Conservation (phyloP, 345 rosid genomes). For the Orychophragmus violaceus region DNA sequence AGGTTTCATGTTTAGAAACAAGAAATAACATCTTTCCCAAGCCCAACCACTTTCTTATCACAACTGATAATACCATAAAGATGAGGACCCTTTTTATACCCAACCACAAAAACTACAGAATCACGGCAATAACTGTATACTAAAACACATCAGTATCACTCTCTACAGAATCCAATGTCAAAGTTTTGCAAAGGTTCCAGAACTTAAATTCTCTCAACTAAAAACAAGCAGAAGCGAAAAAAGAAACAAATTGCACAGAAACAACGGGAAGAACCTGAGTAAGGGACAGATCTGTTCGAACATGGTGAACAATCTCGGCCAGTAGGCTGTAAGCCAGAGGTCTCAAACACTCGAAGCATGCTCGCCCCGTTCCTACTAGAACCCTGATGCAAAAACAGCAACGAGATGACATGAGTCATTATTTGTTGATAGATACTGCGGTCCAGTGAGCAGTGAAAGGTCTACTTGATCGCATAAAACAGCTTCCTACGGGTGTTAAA, state of each 20-base stretch:
- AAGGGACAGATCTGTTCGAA: conserved; percentile 77
- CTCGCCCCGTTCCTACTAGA: conserved; percentile 94
- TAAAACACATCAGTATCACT: conserved; percentile 8
- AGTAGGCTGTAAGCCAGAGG: conserved; percentile 96
- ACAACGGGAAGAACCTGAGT: conserved; percentile 52
- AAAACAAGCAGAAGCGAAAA: not conserved
- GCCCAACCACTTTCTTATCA: conserved; percentile 6
- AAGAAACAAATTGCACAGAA: conserved; percentile 7
- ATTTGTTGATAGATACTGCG: not conserved
- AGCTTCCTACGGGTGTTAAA: conserved; percentile 4
- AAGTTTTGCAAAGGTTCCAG: not conserved
- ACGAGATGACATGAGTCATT: not conserved
- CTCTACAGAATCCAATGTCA: not conserved
- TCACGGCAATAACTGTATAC: conserved; percentile 7
- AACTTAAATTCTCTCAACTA: not conserved
- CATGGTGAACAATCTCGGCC: conserved; percentile 99
- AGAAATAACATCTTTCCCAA: not conserved
- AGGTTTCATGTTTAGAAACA: conserved; percentile 2
- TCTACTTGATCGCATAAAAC: conserved; percentile 1
- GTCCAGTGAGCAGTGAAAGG: not conserved
- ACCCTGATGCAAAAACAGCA: conserved; percentile 44
- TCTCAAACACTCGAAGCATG: conserved; percentile 91
- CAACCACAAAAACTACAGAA: conserved; percentile 6
- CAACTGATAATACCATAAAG: not conserved
- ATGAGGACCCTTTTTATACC: not conserved